These are phyloP conservation scores for Xylaria sp. DNA, from an alignment of 2,329 filamentous ascomycete species.

Conservation along the genomic window DNA sequence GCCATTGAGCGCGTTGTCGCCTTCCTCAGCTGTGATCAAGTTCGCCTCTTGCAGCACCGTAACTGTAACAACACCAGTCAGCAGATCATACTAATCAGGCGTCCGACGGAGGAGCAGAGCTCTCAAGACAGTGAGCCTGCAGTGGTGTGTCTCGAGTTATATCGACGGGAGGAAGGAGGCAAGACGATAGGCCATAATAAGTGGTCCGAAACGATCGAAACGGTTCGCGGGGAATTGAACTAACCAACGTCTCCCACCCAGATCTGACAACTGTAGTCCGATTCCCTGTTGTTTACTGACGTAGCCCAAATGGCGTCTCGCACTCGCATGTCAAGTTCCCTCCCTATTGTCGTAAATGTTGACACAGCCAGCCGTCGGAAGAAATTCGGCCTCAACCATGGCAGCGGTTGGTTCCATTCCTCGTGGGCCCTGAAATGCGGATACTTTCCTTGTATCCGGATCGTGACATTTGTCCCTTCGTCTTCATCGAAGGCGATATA, in stretches of 20 bases:
- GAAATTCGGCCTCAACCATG: conserved; percentile 44
- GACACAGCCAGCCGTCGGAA: conserved; percentile 45
- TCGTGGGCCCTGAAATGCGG: conserved; percentile 44
- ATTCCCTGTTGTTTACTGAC: conserved; percentile 43
- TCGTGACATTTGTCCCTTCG: conserved; percentile 45
- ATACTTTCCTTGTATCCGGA: conserved; percentile 45
- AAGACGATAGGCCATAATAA: background rate
- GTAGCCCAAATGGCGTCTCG: conserved; percentile 43
- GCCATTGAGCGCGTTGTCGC: conserved; percentile 45
- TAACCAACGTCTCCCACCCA: conserved; percentile 45
- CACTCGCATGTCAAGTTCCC: conserved; percentile 40
- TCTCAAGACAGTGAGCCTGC: background rate
- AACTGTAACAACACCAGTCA: conserved; percentile 31
- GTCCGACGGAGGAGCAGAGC: background rate
- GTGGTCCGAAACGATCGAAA: background rate
- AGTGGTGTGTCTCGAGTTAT: background rate
- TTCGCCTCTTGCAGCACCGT: conserved; percentile 45
- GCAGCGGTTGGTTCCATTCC: conserved; percentile 41
- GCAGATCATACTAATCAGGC: conserved; percentile 5
- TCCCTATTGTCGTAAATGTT: conserved; percentile 39
- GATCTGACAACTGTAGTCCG: conserved; percentile 45
- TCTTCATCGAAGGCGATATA: conserved; percentile 46
- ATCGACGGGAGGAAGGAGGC: background rate
- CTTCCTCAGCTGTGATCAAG: conserved; percentile 46
- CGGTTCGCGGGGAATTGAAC: conserved; percentile 10